These are phyloP conservation scores for Lojkania enalia DNA, from an alignment of 2,329 filamentous ascomycete genomes.

Conservation along the genomic window DNA sequence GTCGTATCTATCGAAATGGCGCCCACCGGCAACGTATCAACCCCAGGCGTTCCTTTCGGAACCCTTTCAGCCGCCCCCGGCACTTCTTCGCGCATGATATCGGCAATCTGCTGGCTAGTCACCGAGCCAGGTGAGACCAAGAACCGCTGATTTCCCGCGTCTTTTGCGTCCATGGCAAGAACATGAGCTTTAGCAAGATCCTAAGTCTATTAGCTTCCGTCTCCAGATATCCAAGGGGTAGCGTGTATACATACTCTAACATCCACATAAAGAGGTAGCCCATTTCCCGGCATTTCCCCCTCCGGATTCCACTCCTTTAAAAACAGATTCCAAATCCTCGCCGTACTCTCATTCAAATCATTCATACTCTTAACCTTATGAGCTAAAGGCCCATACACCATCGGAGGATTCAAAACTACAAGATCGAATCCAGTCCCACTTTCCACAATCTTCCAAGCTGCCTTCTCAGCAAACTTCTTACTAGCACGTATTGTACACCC, in stretches of 20 bases:
- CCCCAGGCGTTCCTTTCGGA: slow-evolving; percentile 41
- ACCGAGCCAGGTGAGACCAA: slow-evolving; percentile 58
- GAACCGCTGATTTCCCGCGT: slow-evolving; percentile 61
- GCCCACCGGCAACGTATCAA: slow-evolving; percentile 27
- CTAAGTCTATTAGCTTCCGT: slow-evolving; percentile 57
- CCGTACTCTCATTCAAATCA: slow-evolving; percentile 68
- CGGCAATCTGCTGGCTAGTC: slow-evolving; percentile 58
- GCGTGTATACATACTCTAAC: slow-evolving; percentile 41
- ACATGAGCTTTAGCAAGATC: slow-evolving; percentile 54
- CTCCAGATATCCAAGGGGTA: slow-evolving; percentile 59
- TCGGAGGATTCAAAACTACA: slow-evolving; percentile 49
- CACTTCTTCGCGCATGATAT: slow-evolving; percentile 56
- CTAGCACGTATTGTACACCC: slow-evolving; percentile 46
- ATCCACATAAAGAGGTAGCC: slow-evolving; percentile 48
- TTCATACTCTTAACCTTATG: slow-evolving; percentile 62
- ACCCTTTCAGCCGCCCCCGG: slow-evolving; percentile 51
- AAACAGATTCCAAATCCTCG: slow-evolving; percentile 61
- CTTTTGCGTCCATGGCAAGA: slow-evolving; percentile 54
- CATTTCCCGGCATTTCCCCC: slow-evolving; percentile 56
- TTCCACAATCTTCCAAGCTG: slow-evolving; percentile 53
- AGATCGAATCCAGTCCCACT: slow-evolving; percentile 50
- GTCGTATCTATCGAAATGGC: slow-evolving; percentile 54
- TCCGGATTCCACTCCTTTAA: slow-evolving; percentile 56
- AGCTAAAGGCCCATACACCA: slow-evolving; percentile 50
- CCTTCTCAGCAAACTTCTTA: slow-evolving; percentile 61